Percentiles rank a stretch among this genome's conserved stretches.
Conservation (phyloP, 192 early-diverging fungal genomes). For the Spinellus fusiger region DNA sequence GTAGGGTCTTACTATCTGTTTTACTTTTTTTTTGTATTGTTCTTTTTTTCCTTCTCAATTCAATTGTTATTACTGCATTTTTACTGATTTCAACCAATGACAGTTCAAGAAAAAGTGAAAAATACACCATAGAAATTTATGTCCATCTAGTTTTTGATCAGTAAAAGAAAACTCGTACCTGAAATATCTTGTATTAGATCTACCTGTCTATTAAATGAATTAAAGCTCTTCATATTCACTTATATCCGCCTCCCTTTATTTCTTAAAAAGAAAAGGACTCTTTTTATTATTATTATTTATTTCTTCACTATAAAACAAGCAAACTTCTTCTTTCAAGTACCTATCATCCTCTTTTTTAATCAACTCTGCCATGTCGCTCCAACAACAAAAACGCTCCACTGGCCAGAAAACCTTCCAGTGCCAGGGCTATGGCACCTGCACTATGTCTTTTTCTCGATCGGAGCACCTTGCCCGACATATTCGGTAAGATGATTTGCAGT, state of each 20-base stretch:
- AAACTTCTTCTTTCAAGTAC: background rate
- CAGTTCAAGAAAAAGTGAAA: background rate
- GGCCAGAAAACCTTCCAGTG: conserved; percentile 41
- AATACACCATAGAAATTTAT: background rate
- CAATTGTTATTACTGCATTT: background rate
- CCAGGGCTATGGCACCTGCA: conserved; percentile 46
- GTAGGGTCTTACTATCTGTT: background rate
- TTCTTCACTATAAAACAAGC: no score
- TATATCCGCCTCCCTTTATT: background rate
- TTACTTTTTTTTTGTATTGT: background rate
- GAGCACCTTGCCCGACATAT: conserved; percentile 51
- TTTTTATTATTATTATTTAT: conserved; percentile 7
- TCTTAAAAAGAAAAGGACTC: background rate
- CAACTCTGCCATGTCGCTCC: background rate
- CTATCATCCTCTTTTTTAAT: background rate
- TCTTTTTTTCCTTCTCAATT: background rate
- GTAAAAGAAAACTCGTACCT: background rate
- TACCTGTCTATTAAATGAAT: no score
- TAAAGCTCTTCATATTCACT: background rate
- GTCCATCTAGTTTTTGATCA: background rate
- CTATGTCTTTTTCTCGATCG: conserved; percentile 51
- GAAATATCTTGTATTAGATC: background rate
- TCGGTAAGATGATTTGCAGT: background rate
- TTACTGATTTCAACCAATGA: background rate
- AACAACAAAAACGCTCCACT: background rate